Evolutionary conservation across 2,329 filamentous ascomycete species (phyloP).

Genomic region (Verticillium tricorpus): DNA sequence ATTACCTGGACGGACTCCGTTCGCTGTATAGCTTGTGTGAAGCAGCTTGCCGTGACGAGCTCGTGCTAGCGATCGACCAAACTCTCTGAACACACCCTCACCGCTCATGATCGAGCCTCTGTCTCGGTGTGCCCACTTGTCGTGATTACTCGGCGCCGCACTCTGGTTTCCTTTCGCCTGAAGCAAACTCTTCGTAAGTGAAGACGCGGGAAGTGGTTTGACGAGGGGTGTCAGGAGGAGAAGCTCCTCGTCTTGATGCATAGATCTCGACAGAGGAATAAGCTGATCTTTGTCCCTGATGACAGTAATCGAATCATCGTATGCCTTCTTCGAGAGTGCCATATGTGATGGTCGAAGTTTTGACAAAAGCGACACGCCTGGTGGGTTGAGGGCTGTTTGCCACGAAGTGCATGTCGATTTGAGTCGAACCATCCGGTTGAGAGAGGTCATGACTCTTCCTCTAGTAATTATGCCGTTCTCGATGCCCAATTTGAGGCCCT

Average conservation of each 20-base stretch:
- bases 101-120: constrained; percentile 75
- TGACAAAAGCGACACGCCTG: constrained; percentile 70
- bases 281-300: constrained; percentile 84
- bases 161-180: constrained; percentile 43
- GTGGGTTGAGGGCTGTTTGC: constrained; percentile 85
- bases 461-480: constrained; percentile 87
- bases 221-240: constrained; percentile 83
- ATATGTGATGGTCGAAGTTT: constrained; percentile 80
- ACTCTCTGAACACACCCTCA: constrained; percentile 85
- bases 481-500: constrained; percentile 80
- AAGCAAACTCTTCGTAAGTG: constrained; percentile 67
- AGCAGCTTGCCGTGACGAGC: constrained; percentile 81
- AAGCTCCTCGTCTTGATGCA: constrained; percentile 84
- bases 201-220: constrained; percentile 87
- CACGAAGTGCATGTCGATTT: constrained; percentile 86
- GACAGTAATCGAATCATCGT: constrained; percentile 89
- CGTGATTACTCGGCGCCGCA: constrained; percentile 37
- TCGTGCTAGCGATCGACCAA: constrained; percentile 82
- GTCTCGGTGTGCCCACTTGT: constrained; percentile 55
- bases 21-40: constrained; percentile 92
- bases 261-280: constrained; percentile 74
- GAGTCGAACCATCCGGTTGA: constrained; percentile 71
- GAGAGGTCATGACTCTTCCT: constrained; percentile 73
- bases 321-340: constrained; percentile 76
- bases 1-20: constrained; percentile 73